Evolutionary conservation across 768 basidiomycete species (phyloP), one percentile per base, ranked within the genome.

Genomic region (Boletus rubroflammeus): DNA sequence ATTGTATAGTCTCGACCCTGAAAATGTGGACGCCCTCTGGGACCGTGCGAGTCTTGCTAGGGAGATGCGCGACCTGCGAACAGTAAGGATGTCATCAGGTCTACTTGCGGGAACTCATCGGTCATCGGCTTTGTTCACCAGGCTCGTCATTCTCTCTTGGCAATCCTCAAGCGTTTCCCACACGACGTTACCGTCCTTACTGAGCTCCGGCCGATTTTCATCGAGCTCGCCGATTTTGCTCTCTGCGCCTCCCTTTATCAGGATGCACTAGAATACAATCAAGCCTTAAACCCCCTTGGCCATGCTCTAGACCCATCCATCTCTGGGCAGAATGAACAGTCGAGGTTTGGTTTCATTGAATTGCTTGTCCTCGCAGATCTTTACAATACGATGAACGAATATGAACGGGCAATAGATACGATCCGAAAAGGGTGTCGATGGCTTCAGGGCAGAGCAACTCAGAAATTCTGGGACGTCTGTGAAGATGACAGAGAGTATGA

Each of bases 111-210:
- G 6, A 6, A 14, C 35, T 38, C n/a, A 38, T 28, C 3, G 14
- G 26, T n/a, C 13, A 15, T 17, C 4, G n/a, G 6, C 5, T 49
- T 38, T 19, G 36, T 38, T 38, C 17, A 2, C 13, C 5, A 49
- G 35, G 19, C 47, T 28, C 47, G 26, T 28, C 47, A 49, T 49
- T 38, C 35, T 19, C 13, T 49, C 35, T 49, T 49, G 36, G 47
- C 47, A 14, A 49, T 49, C n/a, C 35, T 49, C 25, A 49, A 49
- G 14, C n/a, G 47, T 26, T 28, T 49, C 26, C 47, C 47, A 38
- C 85, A 93, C 67, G 86, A 95, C 61, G 77, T 93, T 21, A 81
- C 79, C 21, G 83, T 95, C 40, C 77, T 98, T 4, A 78, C 81
- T 41, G 89, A 94, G 64, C 76, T 95, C 8, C 84, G 87, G 1